Evolutionary conservation across 2,329 filamentous ascomycete genomes (phyloP).

Genomic region (Beauveria varroae): DNA sequence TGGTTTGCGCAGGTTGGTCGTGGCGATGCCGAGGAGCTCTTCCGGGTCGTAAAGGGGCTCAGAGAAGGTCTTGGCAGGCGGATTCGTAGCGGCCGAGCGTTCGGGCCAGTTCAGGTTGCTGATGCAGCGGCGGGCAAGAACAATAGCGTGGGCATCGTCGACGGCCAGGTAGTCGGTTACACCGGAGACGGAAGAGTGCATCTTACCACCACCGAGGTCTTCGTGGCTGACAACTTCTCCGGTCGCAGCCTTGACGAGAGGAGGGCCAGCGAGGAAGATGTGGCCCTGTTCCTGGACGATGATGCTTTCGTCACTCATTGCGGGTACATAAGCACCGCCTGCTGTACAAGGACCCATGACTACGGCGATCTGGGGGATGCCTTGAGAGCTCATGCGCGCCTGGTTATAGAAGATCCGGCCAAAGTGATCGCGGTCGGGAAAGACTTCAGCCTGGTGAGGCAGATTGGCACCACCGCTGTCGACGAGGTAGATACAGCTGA

Average conservation of each 20-base stretch:
- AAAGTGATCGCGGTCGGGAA: constrained; percentile 91
- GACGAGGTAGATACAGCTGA: constrained; percentile 84
- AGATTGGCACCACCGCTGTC: constrained; percentile 94
- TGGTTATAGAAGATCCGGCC: constrained; percentile 98
- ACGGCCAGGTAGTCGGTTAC: constrained; percentile 95
- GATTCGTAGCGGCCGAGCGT: constrained; percentile 29
- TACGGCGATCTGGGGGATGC: constrained; percentile 88
- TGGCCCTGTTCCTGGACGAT: constrained; percentile 95
- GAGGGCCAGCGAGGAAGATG: constrained; percentile 92
- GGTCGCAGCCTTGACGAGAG: constrained; percentile 91
- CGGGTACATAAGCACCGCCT: constrained; percentile 89
- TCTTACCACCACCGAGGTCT: constrained; percentile 79
- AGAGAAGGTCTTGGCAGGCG: constrained; percentile 41
- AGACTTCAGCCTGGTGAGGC: constrained; percentile 90
- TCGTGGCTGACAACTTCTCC: constrained; percentile 88
- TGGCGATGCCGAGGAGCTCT: constrained; percentile 82
- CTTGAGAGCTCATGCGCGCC: constrained; percentile 79
- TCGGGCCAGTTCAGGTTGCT: constrained; percentile 83
- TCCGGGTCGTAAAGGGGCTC: constrained; percentile 74
- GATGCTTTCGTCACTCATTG: constrained; percentile 96
- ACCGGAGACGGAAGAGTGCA: constrained; percentile 85
- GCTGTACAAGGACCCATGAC: constrained; percentile 98
- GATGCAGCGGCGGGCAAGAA: constrained; percentile 76
- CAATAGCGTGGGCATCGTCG: constrained; percentile 84
- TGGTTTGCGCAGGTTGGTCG: constrained; percentile 79